phyloP scores from a whole-genome alignment of 1,284 basidiomycete genomes.

The Ganoderma sinense region DNA sequence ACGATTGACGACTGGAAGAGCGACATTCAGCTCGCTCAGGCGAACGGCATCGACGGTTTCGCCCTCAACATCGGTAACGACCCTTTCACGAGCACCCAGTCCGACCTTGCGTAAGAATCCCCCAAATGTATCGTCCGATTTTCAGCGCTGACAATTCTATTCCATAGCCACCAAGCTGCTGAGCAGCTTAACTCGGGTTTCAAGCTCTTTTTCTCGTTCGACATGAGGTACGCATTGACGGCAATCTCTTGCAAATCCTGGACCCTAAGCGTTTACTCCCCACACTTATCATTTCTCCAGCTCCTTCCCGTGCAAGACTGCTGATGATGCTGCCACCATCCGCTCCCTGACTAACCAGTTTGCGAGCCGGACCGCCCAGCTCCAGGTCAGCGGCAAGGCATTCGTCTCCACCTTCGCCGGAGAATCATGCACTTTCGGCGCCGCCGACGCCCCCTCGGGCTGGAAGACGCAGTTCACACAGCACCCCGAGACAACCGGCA shows the following conservation, averaged over 20 bases:
- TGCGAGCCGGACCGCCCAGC: slow-evolving; percentile 68
- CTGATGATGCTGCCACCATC: slow-evolving; percentile 62
- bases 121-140: slow-evolving; percentile 10
- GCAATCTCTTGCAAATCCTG: neutral
- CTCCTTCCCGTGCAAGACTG: slow-evolving; percentile 61
- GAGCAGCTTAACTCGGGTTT: slow-evolving; percentile 62
- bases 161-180: slow-evolving; percentile 60
- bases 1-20: slow-evolving; percentile 60
- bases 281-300: slow-evolving; percentile 39
- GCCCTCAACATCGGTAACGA: slow-evolving; percentile 74
- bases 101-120: slow-evolving; percentile 68
- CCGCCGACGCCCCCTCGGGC: slow-evolving; percentile 54
- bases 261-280: neutral
- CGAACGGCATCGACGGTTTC: slow-evolving; percentile 71
- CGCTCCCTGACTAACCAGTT: slow-evolving; percentile 67
- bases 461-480: slow-evolving; percentile 66
- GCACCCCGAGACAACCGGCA: slow-evolving; percentile 53
- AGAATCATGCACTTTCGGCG: slow-evolving; percentile 78
- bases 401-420: slow-evolving; percentile 85
- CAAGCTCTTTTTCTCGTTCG: slow-evolving; percentile 83
- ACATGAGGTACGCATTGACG: slow-evolving; percentile 68
- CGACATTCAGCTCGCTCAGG: slow-evolving; percentile 65
- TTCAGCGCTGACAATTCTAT: neutral
- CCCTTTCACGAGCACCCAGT: slow-evolving; percentile 62
- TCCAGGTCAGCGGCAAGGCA: slow-evolving; percentile 62